A percentile compares a stretch with the other conserved stretches of the same genome.
These are phyloP conservation scores for Vitis rotundifolia DNA, from an alignment of 164 flowering plant genomes.

Conservation along the genomic window DNA sequence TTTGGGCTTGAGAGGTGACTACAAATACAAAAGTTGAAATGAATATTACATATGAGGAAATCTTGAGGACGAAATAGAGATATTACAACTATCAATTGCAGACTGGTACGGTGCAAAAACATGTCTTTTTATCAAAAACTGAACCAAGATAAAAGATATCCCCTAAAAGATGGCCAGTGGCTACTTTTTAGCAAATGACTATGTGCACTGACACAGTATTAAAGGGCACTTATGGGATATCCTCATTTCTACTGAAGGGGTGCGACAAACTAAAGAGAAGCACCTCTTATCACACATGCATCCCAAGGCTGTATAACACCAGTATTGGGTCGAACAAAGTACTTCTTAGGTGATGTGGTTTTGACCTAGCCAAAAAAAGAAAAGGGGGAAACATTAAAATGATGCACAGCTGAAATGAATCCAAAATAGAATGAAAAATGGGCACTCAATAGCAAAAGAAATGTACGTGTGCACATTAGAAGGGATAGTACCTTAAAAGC, in stretches of 20 bases:
- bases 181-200: not conserved
- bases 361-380: constrained; percentile 57
- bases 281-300: constrained; percentile 80
- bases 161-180: not conserved
- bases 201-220: not conserved
- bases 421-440: not conserved
- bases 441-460: not conserved
- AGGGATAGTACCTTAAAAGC: constrained; percentile 78
- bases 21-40: constrained; percentile 19
- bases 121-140: not conserved
- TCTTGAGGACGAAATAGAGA: not conserved
- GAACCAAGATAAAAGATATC: not conserved
- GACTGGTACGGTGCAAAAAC: not conserved
- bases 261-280: constrained; percentile 13
- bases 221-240: not conserved
- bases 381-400: not conserved
- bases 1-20: constrained; percentile 92
- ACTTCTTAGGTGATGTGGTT: constrained; percentile 93
- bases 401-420: not conserved
- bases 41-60: constrained; percentile 4
- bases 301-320: constrained; percentile 91
- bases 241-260: not conserved
- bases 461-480: not conserved
- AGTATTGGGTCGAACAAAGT: constrained; percentile 89
- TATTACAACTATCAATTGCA: not conserved